phyloP scores from a whole-genome alignment of 352 stramenopile genomes.

The Globisporangium uncinulatum region DNA sequence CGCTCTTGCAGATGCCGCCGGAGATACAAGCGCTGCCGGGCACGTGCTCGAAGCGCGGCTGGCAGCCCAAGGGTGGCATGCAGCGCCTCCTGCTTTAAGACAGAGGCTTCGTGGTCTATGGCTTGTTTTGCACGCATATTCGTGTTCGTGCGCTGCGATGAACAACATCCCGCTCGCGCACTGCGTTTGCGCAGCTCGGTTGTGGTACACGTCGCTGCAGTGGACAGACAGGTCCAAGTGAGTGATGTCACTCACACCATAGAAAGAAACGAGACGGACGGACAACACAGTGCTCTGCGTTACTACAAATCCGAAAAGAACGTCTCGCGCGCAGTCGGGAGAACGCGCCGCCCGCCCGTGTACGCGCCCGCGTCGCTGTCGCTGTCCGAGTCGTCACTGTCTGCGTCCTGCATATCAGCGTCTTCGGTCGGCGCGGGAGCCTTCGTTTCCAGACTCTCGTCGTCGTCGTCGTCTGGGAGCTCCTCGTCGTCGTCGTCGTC shows the following conservation, averaged over 20 bases:
- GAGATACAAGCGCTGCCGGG: constrained; percentile 15
- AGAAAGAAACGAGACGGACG: background rate
- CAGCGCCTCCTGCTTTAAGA: constrained; percentile 61
- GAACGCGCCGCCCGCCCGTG: constrained; percentile 31
- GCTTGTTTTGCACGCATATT: constrained; percentile 3
- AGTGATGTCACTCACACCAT: background rate
- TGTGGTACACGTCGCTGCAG: constrained; percentile 14
- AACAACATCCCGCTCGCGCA: constrained; percentile 28
- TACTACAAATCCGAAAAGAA: constrained; percentile 83
- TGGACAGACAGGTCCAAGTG: background rate
- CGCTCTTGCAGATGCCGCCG: background rate
- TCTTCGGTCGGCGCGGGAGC: constrained; percentile 21
- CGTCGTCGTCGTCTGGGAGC: constrained; percentile 49
- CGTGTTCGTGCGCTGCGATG: constrained; percentile 39
- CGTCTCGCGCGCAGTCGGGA: constrained; percentile 66
- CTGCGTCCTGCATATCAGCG: constrained; percentile 83
- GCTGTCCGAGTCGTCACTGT: constrained; percentile 69
- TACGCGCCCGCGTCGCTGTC: constrained; percentile 23
- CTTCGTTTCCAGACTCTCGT: constrained; percentile 27
- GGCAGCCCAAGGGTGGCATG: constrained; percentile 32
- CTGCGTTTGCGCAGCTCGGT: constrained; percentile 25
- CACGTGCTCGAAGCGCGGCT: constrained; percentile 31
- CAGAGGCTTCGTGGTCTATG: constrained; percentile 27
- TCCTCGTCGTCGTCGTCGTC: constrained; percentile 53
- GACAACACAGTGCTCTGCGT: background rate